Evolutionary conservation across 2,329 filamentous ascomycete genomes (phyloP), one percentile per base, ranked within the genome.

Genomic region (Penicillium glabrum): DNA sequence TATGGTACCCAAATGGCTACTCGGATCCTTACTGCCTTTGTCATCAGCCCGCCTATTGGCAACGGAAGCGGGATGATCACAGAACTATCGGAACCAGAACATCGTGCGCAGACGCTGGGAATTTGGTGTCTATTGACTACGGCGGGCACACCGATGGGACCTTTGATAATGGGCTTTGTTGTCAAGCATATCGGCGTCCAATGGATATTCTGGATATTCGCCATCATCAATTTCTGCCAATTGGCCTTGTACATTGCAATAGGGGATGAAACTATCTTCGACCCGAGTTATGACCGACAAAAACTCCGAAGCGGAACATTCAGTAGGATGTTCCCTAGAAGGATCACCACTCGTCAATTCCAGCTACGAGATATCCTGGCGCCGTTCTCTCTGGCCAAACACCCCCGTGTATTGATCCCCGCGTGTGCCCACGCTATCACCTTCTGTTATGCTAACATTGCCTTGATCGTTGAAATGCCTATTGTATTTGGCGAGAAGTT

Each of bases 151-250:
- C 79, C 79, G 0, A 62, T 71, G 16, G 68, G 67, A 2, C 68
- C 69, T 0, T 69, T 72, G 19, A 60, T 71, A 14, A 68, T 72
- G 61, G 67, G 69, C 0, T 71, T 72, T 43, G 82, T 85, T 1
- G 77, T 77, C 0, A 70, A 80, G 51, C 76, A 80, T 26, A 76
- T 80, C 11, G 80, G 81, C 0, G 83, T 82, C 43, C 72, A 80
- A 9, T 85, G 83, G 83, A 83, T 85, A 21, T 85, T 81, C 67
- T 85, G 79, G 77, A 78, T 80, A 29, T 74, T 84, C n/a, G 81
- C 80, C 5, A 84, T 85, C 33, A 78, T 78, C 58, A 85, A 86
- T 61, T 80, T 75, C 45, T 75, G 74, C 16, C 83, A 86, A 58
- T 75, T 85, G 56, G 59, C 84, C 29, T 68, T 79, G 2, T 85